Conservation (phyloP, 768 basidiomycete genomes). For the Omphalotus guepiniiformis region DNA sequence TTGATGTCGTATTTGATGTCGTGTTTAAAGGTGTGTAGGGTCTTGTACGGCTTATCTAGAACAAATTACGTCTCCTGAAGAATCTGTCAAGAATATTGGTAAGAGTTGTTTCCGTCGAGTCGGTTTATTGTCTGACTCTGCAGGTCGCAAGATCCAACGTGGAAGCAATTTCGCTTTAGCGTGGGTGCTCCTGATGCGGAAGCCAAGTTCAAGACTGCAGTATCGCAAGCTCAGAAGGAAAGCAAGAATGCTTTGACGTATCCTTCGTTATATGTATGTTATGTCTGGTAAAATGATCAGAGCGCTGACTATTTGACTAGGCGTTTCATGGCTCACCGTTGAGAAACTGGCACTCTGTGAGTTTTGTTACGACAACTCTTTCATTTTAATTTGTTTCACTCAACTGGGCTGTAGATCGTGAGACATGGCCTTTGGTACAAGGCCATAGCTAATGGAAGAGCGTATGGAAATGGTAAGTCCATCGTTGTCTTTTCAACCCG, state of each 20-base stretch:
- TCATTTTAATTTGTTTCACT: not conserved
- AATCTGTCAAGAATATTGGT: constrained; percentile 54
- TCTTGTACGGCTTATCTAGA: constrained; percentile 72
- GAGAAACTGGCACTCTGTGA: constrained; percentile 68
- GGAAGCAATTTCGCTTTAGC: constrained; percentile 65
- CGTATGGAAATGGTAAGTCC: constrained; percentile 54
- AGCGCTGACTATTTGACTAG: constrained; percentile 23
- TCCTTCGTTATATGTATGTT: constrained; percentile 42
- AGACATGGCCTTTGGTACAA: constrained; percentile 70
- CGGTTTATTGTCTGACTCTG: not conserved
- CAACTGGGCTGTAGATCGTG: constrained; percentile 46
- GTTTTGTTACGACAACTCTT: constrained; percentile 12
- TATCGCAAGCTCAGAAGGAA: constrained; percentile 32
- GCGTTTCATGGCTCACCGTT: constrained; percentile 68
- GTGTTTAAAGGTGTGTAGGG: constrained; percentile 53
- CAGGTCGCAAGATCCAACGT: constrained; percentile 18
- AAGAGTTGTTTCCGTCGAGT: constrained; percentile 7
- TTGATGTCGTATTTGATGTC: not conserved
- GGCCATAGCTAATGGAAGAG: constrained; percentile 50
- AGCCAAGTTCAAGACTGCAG: constrained; percentile 51
- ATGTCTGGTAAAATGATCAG: not conserved
- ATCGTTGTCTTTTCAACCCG: not conserved
- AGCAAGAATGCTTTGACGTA: constrained; percentile 40
- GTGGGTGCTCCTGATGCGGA: constrained; percentile 72
- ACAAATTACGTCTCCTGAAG: constrained; percentile 51